Evolutionary conservation across 768 basidiomycete species (phyloP), one percentile per base, ranked within the genome.

Genomic region (Saitozyma sp.): DNA sequence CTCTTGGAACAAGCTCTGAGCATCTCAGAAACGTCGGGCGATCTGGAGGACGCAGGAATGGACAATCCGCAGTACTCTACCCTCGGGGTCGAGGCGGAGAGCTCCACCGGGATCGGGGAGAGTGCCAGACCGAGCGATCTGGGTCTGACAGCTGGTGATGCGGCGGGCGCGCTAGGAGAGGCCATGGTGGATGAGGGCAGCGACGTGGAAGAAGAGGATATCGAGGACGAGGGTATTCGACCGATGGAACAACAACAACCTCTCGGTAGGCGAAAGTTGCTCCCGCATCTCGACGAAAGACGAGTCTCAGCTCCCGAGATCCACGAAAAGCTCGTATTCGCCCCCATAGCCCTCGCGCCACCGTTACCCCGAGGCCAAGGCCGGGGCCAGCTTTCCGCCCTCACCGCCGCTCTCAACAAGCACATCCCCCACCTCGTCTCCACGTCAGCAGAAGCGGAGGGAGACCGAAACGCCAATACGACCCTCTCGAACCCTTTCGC

Each of bases 401-500:
- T 96, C 16, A 87, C 89, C 0, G 81, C 87, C 0, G 86, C 91
- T 82, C 84, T 97, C 29, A 88, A 88, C 1, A 84, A 86, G 6
- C 84, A 88, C 2, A 56, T 69, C 14, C 70, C 73, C 13, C 68
- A 71, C 57, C 59, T 69, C n/a, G 64, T 71, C 40, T 67, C 68
- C 6, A 65, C 65, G 11, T 45, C 50, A 16, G 41, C 45, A 38
- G 56, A 57, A 29, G 16, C 56, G 19, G 50, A 41, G 19, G 59
- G 54, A 14, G 38, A 57, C 60, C 39, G 29, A 29, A 29, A 29
- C 29, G 29, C 5, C 2, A 19, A 51, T 8, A 83, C 83, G 8
- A 82, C 84, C 82, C 76, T 82, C 46, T 83, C 88, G 9, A 96
- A 95, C 76, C 93, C 95, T 1, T 96, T 94, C 78, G 84, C 88